These are phyloP conservation scores for Ploettnerulaceae sp. DNA, from an alignment of 2,329 filamentous ascomycete species.

Conservation along the genomic window DNA sequence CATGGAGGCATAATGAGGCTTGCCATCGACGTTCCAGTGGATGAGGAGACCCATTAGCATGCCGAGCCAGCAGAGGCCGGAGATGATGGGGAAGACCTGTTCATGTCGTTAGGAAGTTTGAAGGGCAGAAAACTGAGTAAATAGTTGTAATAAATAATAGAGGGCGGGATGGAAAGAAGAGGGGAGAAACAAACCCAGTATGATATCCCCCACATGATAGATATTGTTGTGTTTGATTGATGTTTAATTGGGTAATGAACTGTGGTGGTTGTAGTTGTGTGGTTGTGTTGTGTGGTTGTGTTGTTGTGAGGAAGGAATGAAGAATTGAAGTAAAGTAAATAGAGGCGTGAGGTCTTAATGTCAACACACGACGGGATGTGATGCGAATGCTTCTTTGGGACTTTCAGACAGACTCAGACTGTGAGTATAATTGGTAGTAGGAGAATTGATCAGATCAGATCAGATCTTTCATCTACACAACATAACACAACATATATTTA, in stretches of 20 bases:
- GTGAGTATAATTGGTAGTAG: too few relatives aligned
- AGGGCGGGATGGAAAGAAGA: neutral
- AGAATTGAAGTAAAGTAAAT: neutral
- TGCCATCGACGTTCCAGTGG: slow-evolving; percentile 55
- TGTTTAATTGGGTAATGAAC: neutral
- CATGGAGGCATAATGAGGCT: slow-evolving; percentile 59
- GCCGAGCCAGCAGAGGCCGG: slow-evolving; percentile 45
- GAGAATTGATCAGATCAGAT: too few relatives aligned
- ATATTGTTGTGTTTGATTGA: neutral
- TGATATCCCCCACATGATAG: slow-evolving; percentile 33
- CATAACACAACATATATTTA: too few relatives aligned
- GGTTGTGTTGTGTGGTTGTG: neutral
- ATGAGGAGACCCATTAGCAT: slow-evolving; percentile 27
- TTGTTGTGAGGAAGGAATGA: neutral
- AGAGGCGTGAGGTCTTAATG: too few relatives aligned
- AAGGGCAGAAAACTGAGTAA: neutral
- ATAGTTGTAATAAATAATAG: neutral
- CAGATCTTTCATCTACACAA: too few relatives aligned
- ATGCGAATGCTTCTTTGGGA: too few relatives aligned
- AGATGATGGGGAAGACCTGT: slow-evolving; percentile 63
- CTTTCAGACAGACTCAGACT: too few relatives aligned
- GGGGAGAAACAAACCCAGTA: slow-evolving; percentile 42
- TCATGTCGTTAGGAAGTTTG: slow-evolving; percentile 5
- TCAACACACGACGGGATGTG: too few relatives aligned
- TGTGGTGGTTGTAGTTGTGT: neutral